A percentile compares a stretch with the other conserved stretches of the same genome.
These are phyloP conservation scores for Volvariella volvacea DNA, from an alignment of 1,284 basidiomycete species.

Conservation along the genomic window DNA sequence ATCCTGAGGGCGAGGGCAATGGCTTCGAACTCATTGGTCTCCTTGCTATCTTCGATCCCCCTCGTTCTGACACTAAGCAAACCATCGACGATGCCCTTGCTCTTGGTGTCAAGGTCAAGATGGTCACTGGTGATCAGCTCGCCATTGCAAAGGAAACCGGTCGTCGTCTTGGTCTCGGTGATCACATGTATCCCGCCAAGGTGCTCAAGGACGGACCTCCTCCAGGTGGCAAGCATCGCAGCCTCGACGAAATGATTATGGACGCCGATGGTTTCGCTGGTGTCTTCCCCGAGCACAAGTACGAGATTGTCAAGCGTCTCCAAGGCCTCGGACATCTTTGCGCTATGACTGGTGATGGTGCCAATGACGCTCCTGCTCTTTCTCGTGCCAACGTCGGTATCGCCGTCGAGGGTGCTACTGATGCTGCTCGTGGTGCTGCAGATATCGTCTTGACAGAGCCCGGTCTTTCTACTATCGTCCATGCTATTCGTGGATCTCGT, in stretches of 20 bases:
- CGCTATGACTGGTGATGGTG: constrained; percentile 96
- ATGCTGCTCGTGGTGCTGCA: constrained; percentile 91
- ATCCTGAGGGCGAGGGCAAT: constrained; percentile 80
- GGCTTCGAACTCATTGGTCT: constrained; percentile 98
- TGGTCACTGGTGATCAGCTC: constrained; percentile 99
- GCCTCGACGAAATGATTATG: constrained; percentile 91
- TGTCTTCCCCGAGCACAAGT: constrained; percentile 97
- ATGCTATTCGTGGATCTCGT: constrained; percentile 93
- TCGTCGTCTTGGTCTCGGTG: constrained; percentile 88
- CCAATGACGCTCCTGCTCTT: constrained; percentile 92
- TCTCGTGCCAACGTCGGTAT: constrained; percentile 96
- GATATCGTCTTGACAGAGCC: constrained; percentile 95
- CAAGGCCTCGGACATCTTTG: constrained; percentile 86
- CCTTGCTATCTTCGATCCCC: constrained; percentile 96
- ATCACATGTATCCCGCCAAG: constrained; percentile 97
- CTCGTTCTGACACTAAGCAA: constrained; percentile 97
- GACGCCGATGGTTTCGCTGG: constrained; percentile 90
- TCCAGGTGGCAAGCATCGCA: constrained; percentile 72
- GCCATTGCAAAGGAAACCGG: constrained; percentile 99
- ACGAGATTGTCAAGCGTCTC: constrained; percentile 82
- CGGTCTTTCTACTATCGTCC: constrained; percentile 94
- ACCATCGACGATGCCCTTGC: constrained; percentile 96
- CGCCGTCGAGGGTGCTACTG: constrained; percentile 94
- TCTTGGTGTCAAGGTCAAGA: constrained; percentile 98
- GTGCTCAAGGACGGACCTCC: constrained; percentile 88